phyloP scores from a whole-genome alignment of 352 stramenopile species.

The Phytophthora ohioensis region DNA sequence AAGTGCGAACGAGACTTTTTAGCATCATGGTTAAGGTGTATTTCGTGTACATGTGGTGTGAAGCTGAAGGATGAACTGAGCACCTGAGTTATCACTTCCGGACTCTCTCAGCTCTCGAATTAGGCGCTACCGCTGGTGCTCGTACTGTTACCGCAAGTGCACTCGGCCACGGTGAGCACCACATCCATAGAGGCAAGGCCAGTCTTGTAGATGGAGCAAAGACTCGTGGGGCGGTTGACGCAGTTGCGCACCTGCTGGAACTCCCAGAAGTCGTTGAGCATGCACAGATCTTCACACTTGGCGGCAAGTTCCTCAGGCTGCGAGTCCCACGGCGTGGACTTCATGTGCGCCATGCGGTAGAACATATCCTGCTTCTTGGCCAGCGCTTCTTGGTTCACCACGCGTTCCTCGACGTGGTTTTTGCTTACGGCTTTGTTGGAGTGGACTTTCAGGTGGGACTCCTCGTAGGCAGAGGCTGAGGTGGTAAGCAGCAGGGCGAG shows the following conservation, averaged over 20 bases:
- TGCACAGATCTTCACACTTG: constrained; percentile 74
- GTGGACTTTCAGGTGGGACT: constrained; percentile 28
- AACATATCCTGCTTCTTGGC: constrained; percentile 52
- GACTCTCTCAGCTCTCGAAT: neutral
- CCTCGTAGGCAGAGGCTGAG: constrained; percentile 12
- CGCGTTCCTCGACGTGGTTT: constrained; percentile 34
- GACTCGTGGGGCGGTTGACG: constrained; percentile 53
- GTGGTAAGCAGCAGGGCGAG: constrained; percentile 25
- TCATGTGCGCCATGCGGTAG: constrained; percentile 56
- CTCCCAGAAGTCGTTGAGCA: constrained; percentile 64
- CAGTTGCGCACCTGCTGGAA: constrained; percentile 72
- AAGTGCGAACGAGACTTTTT: too few relatives aligned
- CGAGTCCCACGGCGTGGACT: constrained; percentile 75
- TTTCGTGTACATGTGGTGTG: constrained; percentile 34
- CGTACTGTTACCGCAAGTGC: constrained; percentile 52
- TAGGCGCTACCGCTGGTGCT: constrained; percentile 15
- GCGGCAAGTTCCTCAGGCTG: constrained; percentile 47
- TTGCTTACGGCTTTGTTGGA: constrained; percentile 17
- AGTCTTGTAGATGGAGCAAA: constrained; percentile 71
- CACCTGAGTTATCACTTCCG: constrained; percentile 5
- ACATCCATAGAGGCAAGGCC: constrained; percentile 53
- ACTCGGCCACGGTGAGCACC: constrained; percentile 69
- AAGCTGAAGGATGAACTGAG: constrained; percentile 19
- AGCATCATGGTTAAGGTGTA: neutral
- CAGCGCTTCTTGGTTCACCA: constrained; percentile 35